Base-by-base conservation (phyloP, 805 yeast genomes). In the Spathaspora boniae region DNA sequence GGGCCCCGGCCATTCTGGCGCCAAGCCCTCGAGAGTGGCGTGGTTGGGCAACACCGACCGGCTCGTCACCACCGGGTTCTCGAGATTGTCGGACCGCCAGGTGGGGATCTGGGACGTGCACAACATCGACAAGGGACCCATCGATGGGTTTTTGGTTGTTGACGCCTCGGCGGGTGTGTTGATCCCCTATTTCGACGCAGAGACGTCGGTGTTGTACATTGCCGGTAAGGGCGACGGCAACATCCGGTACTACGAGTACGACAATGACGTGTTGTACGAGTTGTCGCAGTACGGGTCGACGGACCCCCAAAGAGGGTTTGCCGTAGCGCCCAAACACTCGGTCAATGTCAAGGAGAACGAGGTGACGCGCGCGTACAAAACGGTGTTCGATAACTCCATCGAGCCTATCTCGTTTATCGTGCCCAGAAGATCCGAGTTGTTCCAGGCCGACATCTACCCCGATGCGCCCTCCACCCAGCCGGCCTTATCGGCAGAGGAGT, bases 151-250 rank as follows among this genome's bases (percentile, higher is more conserved):
- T 57, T 72, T 82, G 52, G 77, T 81, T 26, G 74, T 93, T 32
- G 98, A 94, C 56, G 76, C 94, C 16, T 82, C 95, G 4, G 84
- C 97, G 2, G 98, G 99, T 50, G 85, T 93, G 27, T 67, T 89
- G 58, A 84, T 93, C 76, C 98, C 98, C 19, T 76, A 84, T 51
- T 93, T 66, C 55, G 99, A 93, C 56, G 84, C 78, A 18, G 74
- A 84, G 23, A 88, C 85, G 29, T 77, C 80, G 37, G 77, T 89
- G 40, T 70, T 93, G 41, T 93, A 83, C 54, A 67, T 93, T 42
- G 98, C 95, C 21, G 99, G 98, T 48, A 91, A 93, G 61, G 97
- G 97, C 59, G 98, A 93, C 60, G 98, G 98, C 50, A 93, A 91
- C 58, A 86, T 93, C 51, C 85, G 96, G 53, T 91, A 91, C 64